Base-by-base conservation (phyloP, 2,329 filamentous ascomycete genomes). In the Aspergillus japonicus region DNA sequence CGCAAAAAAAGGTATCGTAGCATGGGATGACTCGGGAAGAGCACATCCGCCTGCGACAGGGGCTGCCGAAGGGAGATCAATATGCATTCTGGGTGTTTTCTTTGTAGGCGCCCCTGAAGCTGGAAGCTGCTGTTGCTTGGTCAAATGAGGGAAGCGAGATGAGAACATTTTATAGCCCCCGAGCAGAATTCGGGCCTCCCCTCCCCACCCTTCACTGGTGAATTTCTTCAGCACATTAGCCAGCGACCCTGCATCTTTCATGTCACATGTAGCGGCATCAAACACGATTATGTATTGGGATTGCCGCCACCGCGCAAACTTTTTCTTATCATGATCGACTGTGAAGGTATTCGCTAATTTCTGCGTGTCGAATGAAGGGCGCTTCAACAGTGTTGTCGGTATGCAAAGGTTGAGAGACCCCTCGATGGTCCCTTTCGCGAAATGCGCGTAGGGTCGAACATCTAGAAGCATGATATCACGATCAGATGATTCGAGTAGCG, bases 171-270 rank as follows among this genome's bases (percentile, higher is more conserved):
- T 81, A 71, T 96, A 96, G 0, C 95, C 95, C 47, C 93, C 92
- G 59, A 87, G 86, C 26, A 99, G 78, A 56, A 98, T 89, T 69
- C 87, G 88, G 0, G 87, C 85, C 3, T 83, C 82, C 12, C 93
- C 94, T 1, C 80, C 77, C 82, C 90, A 98, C 0, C 91, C 91
- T 75, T 96, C 93, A 56, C 84, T 88, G 1, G 86, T 86, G 69
- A 99, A 99, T 71, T 99, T 99, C 74, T 93, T 96, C 24, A 97
- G 83, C 63, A 95, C 96, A 73, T 96, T 96, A 66, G 91, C 81
- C 26, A 92, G 89, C 5, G 89, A 87, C 1, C 85, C 79, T 0
- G 93, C 91, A 73, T 99, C 95, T 64, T 92, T 91, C 70, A 89
- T 83, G 58, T 93, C 87, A 0, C 85, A 80, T 0, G 93, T 95